Conservation (phyloP, 208 protist genomes). For the Trypanosoma mega region DNA sequence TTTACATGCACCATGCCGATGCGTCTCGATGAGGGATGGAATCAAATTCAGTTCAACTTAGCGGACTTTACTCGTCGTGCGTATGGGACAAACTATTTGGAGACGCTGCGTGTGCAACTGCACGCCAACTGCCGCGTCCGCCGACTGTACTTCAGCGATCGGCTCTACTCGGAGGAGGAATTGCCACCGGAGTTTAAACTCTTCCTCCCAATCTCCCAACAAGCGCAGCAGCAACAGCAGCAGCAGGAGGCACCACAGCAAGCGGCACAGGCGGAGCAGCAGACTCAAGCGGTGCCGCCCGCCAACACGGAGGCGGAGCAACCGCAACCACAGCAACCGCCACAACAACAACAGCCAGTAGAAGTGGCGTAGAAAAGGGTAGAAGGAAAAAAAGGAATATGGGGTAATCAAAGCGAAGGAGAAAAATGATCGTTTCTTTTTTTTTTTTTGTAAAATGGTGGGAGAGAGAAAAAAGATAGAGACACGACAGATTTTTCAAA, state of each 20-base stretch:
- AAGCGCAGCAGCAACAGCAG: conserved; percentile 39
- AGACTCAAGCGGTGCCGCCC: neutral
- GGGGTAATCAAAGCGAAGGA: neutral
- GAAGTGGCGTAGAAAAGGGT: conserved; percentile 7
- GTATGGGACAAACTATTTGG: conserved; percentile 99
- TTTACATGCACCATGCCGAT: conserved; percentile 99
- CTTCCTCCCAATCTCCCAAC: conserved; percentile 93
- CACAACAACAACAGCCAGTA: conserved; percentile 11
- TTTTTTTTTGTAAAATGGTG: neutral
- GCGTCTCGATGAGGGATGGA: conserved; percentile 99
- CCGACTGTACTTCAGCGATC: conserved; percentile 99
- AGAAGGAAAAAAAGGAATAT: neutral
- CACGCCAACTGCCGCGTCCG: conserved; percentile 99
- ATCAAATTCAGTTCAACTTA: conserved; percentile 99
- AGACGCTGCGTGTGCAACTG: conserved; percentile 98
- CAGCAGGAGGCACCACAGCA: conserved; percentile 23
- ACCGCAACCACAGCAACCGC: conserved; percentile 17
- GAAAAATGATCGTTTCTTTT: neutral
- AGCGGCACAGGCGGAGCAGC: conserved; percentile 9
- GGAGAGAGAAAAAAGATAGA: neutral
- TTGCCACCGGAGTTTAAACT: conserved; percentile 99
- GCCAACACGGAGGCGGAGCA: conserved; percentile 6
- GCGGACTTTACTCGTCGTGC: conserved; percentile 98
- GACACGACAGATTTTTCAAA: neutral
- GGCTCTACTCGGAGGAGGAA: conserved; percentile 99